phyloP scores from a whole-genome alignment of 2,329 filamentous ascomycete species.

The Sclerotinia glacialis region DNA sequence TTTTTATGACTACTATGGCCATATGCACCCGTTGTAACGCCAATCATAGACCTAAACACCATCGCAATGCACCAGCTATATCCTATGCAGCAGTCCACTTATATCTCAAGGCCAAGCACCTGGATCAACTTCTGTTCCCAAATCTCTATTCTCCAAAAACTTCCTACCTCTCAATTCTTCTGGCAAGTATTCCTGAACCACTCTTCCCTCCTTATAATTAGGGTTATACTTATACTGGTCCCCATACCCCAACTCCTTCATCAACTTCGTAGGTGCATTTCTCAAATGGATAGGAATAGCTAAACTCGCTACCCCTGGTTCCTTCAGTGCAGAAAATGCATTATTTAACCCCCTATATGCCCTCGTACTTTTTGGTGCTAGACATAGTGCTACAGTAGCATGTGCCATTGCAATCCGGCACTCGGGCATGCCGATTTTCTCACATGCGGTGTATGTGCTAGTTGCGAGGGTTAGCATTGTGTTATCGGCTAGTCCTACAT shows the following conservation, averaged over 20 bases:
- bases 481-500: constrained; percentile 88
- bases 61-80: constrained; percentile 24
- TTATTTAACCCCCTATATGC: constrained; percentile 81
- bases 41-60: constrained; percentile 22
- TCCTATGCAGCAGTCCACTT: constrained; percentile 15
- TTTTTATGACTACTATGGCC: background rate
- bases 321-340: constrained; percentile 72
- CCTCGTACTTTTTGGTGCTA: constrained; percentile 82
- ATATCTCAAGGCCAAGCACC: constrained; percentile 34
- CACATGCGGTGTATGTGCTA: constrained; percentile 78
- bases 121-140: constrained; percentile 76
- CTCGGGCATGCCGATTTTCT: constrained; percentile 94
- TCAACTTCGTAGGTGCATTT: constrained; percentile 87
- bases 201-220: constrained; percentile 76
- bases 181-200: constrained; percentile 88
- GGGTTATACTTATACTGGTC: constrained; percentile 96
- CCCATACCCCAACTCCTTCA: constrained; percentile 91
- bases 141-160: constrained; percentile 77
- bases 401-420: constrained; percentile 90
- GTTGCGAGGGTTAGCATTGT: constrained; percentile 79
- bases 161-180: constrained; percentile 64
- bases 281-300: constrained; percentile 84
- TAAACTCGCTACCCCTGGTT: constrained; percentile 78
- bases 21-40: background rate
- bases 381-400: constrained; percentile 73